Evolutionary conservation across 1,284 basidiomycete genomes (phyloP).

Genomic region (Taiwanofungus camphoratus): DNA sequence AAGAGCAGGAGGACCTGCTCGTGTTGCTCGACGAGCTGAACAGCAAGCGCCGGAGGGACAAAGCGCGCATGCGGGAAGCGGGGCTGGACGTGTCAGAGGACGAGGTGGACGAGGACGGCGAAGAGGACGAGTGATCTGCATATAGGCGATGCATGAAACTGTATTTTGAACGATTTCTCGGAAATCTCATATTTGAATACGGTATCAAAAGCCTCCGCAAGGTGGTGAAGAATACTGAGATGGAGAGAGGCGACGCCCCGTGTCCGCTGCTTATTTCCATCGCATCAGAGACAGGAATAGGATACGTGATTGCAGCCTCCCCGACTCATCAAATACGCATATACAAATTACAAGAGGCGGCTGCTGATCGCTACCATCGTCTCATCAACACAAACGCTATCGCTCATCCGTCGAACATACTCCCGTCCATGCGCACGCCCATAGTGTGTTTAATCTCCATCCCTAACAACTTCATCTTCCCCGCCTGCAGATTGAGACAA

Average conservation of each 20-base stretch:
- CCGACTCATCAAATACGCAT: not conserved
- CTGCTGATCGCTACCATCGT: not conserved
- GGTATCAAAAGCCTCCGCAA: too few species aligned
- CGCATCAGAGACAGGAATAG: too few species aligned
- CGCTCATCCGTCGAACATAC: conserved; percentile 38
- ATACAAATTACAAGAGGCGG: not conserved
- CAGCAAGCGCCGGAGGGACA: conserved; percentile 80
- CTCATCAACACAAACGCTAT: not conserved
- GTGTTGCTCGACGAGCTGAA: conserved; percentile 92
- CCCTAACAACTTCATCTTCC: conserved; percentile 77
- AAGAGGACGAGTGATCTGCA: conserved; percentile 30
- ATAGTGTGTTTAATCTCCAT: conserved; percentile 78
- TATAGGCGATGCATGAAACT: too few species aligned
- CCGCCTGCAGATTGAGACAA: conserved; percentile 42
- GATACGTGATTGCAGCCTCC: not conserved
- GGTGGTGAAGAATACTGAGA: too few species aligned
- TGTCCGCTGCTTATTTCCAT: too few species aligned
- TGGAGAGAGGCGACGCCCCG: too few species aligned
- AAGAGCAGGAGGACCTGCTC: conserved; percentile 92
- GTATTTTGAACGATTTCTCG: too few species aligned
- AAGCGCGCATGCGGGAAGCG: conserved; percentile 64
- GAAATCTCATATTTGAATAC: too few species aligned
- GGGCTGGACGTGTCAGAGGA: conserved; percentile 89
- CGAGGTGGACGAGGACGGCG: conserved; percentile 76
- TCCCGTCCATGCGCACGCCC: conserved; percentile 77